These are phyloP conservation scores for Niveomyces coronatus DNA, from an alignment of 2,329 filamentous ascomycete genomes.

Conservation along the genomic window DNA sequence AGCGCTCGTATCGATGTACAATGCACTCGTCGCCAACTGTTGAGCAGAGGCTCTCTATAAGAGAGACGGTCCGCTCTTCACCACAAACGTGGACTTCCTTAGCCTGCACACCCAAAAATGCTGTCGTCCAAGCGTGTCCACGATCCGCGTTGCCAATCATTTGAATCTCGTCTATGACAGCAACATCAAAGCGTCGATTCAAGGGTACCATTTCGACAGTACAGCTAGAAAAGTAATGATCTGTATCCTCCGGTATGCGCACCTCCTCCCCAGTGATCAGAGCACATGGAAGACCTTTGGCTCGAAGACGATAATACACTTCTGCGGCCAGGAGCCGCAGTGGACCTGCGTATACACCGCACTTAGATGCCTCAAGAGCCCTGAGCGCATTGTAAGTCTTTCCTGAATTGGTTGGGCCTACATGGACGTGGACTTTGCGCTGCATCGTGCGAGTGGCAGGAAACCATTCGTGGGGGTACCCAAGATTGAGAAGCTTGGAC, in stretches of 20 bases:
- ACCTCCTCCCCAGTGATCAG: conserved; percentile 89
- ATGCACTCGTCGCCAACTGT: conserved; percentile 72
- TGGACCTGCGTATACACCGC: conserved; percentile 84
- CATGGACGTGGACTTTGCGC: conserved; percentile 80
- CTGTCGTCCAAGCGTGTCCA: conserved; percentile 92
- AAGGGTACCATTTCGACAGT: conserved; percentile 79
- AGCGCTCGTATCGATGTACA: conserved; percentile 72
- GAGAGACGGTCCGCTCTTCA: conserved; percentile 68
- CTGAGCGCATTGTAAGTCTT: conserved; percentile 95
- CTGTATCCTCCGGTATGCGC: conserved; percentile 50
- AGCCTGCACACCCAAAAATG: conserved; percentile 75
- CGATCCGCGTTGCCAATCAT: conserved; percentile 78
- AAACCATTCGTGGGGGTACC: conserved; percentile 90
- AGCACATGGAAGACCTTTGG: conserved; percentile 66
- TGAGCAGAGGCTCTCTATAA: conserved; percentile 69
- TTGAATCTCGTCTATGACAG: conserved; percentile 96
- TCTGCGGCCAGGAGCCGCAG: conserved; percentile 84
- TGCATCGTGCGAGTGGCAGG: conserved; percentile 71
- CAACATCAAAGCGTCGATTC: conserved; percentile 62
- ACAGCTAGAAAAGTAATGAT: conserved; percentile 62
- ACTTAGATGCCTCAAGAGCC: conserved; percentile 63
- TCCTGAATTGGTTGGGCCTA: conserved; percentile 94
- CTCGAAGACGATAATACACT: conserved; percentile 77
- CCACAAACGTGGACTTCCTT: conserved; percentile 90
- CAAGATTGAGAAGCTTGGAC: conserved; percentile 62